Percentiles rank a stretch among this genome's conserved stretches.
These are phyloP conservation scores for Wickerhamiella shivajii DNA, from an alignment of 805 yeast species.

Conservation along the genomic window DNA sequence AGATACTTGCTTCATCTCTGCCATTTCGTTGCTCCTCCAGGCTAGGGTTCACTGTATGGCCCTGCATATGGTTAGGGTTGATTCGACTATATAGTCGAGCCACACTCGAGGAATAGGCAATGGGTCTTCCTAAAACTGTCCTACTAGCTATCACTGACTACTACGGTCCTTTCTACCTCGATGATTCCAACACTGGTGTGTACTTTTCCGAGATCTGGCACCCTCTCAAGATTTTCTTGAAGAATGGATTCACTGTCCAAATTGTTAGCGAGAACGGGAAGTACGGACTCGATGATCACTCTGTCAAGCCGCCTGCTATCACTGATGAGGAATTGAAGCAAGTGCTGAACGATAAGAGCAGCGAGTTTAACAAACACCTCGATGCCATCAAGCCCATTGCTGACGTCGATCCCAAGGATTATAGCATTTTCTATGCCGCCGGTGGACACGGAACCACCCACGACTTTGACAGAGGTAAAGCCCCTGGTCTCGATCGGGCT, in stretches of 20 bases:
- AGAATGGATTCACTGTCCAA: conserved; percentile 38
- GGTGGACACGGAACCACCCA: conserved; percentile 53
- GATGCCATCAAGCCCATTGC: conserved; percentile 32
- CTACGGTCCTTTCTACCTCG: conserved; percentile 33
- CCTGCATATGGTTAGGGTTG: no score
- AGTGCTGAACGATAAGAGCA: conserved; percentile 27
- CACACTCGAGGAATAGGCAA: no score
- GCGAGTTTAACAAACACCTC: conserved; percentile 30
- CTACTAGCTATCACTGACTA: conserved; percentile 16
- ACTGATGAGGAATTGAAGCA: conserved; percentile 32
- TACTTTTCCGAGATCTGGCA: conserved; percentile 45
- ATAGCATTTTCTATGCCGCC: conserved; percentile 42
- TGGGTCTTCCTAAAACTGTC: conserved; percentile 12
- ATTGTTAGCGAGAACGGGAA: conserved; percentile 46
- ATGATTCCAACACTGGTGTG: conserved; percentile 48
- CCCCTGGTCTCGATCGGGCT: conserved; percentile 31
- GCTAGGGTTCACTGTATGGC: no score
- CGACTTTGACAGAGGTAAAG: conserved; percentile 40
- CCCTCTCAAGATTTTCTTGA: conserved; percentile 36
- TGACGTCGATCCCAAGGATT: conserved; percentile 36
- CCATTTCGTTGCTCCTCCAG: no score
- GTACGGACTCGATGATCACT: conserved; percentile 45
- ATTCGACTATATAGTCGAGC: no score
- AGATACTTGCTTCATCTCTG: no score
- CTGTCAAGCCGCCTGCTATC: conserved; percentile 30